phyloP scores from a whole-genome alignment of 2,329 filamentous ascomycete species.

The Verticillium klebahnii region DNA sequence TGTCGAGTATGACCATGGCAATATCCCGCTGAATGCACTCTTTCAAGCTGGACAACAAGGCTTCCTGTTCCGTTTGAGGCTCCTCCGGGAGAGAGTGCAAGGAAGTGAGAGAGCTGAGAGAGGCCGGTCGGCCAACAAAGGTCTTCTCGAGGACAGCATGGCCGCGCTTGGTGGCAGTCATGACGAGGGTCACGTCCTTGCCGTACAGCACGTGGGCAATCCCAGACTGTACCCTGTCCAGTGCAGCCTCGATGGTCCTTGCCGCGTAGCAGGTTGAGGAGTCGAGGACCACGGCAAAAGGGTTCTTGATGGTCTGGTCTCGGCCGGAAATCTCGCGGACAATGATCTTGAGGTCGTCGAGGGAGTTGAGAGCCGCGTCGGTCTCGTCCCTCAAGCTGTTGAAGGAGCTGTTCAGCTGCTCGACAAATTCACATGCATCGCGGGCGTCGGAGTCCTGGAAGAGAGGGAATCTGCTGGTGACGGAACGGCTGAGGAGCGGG shows the following conservation, averaged over 20 bases:
- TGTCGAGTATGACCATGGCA: conserved; percentile 45
- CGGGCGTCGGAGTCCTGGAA: conserved; percentile 35
- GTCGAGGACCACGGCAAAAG: conserved; percentile 39
- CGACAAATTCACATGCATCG: conserved; percentile 41
- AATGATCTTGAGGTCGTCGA: conserved; percentile 45
- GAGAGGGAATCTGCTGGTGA: conserved; percentile 38
- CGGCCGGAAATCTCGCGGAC: conserved; percentile 41
- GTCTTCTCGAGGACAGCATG: conserved; percentile 48
- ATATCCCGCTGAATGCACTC: conserved; percentile 43
- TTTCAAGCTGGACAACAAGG: conserved; percentile 34
- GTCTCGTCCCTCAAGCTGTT: conserved; percentile 30
- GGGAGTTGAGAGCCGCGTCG: conserved; percentile 33
- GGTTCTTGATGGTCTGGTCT: conserved; percentile 41
- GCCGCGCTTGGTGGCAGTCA: conserved; percentile 47
- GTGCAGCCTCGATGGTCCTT: conserved; percentile 40
- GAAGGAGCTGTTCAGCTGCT: conserved; percentile 31
- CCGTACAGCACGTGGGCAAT: conserved; percentile 43
- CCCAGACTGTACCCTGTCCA: conserved; percentile 47
- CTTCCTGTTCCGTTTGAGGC: conserved; percentile 30
- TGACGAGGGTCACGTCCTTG: conserved; percentile 39
- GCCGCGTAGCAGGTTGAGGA: conserved; percentile 36
- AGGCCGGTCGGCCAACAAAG: conserved; percentile 27
- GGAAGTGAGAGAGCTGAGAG: background rate
- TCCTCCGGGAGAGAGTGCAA: conserved; percentile 17
- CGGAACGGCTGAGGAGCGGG: conserved; percentile 35